phyloP scores from a whole-genome alignment of 225 moss, liverwort and hornwort genomes.

The Ulota crispa region DNA sequence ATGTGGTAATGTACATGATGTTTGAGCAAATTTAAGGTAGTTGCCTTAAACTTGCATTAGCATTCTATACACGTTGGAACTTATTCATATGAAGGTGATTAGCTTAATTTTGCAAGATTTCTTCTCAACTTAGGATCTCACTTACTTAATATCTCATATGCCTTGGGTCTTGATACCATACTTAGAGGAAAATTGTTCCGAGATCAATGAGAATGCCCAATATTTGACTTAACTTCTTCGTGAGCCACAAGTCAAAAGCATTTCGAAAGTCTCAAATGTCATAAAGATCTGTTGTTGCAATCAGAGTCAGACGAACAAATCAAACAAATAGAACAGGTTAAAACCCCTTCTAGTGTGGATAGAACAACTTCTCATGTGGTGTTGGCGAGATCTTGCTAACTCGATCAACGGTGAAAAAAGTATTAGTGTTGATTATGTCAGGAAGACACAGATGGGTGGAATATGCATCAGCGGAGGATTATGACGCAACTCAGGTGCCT shows the following conservation, averaged over 20 bases:
- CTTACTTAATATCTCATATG: neutral
- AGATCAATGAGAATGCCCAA: neutral
- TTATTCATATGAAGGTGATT: no score
- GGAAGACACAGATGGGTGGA: conserved; percentile 91
- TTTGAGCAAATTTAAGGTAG: no score
- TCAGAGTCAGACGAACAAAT: neutral
- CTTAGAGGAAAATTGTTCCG: neutral
- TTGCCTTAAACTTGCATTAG: no score
- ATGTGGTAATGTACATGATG: no score
- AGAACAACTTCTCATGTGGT: neutral
- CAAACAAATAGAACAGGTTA: neutral
- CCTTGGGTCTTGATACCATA: neutral
- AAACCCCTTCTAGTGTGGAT: neutral
- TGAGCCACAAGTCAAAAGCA: neutral
- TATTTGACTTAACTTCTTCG: neutral
- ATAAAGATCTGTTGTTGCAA: neutral
- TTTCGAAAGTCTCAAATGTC: neutral
- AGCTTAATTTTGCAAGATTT: no score
- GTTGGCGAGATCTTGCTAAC: neutral
- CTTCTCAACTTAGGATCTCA: neutral
- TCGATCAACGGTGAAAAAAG: neutral
- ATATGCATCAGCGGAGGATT: conserved; percentile 62
- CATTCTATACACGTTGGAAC: no score
- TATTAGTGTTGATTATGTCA: conserved; percentile 24
- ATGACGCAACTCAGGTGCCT: conserved; percentile 74